Conservation (phyloP, 768 basidiomycete genomes). For the Chalciporus sphaerocephalus region DNA sequence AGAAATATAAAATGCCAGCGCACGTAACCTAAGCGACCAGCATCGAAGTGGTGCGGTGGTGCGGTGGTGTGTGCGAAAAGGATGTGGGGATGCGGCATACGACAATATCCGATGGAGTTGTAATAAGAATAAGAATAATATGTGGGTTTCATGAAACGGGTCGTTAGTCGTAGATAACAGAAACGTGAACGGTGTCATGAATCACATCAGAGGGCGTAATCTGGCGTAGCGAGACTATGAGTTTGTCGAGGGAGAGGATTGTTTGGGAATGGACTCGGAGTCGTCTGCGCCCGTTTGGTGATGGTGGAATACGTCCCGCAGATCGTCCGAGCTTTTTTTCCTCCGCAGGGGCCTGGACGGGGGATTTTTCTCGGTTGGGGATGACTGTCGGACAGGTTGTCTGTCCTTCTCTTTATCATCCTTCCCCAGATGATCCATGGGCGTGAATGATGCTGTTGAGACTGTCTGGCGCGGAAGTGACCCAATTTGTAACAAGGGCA, state of each 20-base stretch:
- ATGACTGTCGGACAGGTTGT: background rate
- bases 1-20: no score
- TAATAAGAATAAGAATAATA: no score
- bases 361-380: background rate
- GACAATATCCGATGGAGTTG: no score
- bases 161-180: background rate
- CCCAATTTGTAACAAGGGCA: no score
- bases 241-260: background rate
- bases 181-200: background rate
- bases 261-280: no score
- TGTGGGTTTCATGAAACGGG: background rate
- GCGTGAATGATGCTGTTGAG: background rate
- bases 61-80: no score
- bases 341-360: slow-evolving; percentile 25
- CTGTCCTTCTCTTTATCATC: background rate
- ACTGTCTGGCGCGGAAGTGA: background rate
- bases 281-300: background rate
- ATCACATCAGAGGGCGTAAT: no score
- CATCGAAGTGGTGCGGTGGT: no score
- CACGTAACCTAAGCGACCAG: no score
- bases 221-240: background rate
- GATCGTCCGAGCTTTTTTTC: slow-evolving; percentile 33
- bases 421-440: background rate
- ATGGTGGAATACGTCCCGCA: slow-evolving; percentile 29
- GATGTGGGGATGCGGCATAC: no score